Evolutionary conservation across 441 rosid genomes (phyloP), one percentile per base, ranked within the genome.

Genomic region (Gossypium lobatum): DNA sequence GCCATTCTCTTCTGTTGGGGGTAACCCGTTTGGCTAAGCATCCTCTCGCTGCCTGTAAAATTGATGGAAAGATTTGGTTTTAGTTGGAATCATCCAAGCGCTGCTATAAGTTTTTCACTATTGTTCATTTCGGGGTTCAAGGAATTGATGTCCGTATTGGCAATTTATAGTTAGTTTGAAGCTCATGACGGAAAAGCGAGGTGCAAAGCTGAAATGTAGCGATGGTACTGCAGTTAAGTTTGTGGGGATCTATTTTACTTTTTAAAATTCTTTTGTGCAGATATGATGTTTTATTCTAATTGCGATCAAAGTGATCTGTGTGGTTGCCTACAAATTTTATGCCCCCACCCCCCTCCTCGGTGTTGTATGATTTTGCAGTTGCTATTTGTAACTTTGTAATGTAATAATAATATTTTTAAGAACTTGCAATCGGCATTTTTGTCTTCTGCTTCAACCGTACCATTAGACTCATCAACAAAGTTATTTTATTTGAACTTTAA

Each of bases 1-100:
- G 34, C 83, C 87, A 34, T 86, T 75, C 70, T 65, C 90, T 20
- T 84, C 90, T 17, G 79, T 72, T 16, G 86, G 96, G 66, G 91
- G 93, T 23, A 91, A 87, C 83, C 94, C 94, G 14, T 89, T 88
- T 72, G 93, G 93, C 62, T 91, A 81, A 58, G 84, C 85, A 83
- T 73, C 86, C 64, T 61, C 86, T 80, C 73, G 83, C 85, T 70
- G 65, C 79, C 74, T 58, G 58, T 59, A 53, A 68, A 68, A 73
- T 77, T 58, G 65, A 79, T 57, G 75, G 73, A 76, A 81, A 76
- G 74, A 82, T 79, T 73, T 84, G 86, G 78, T 77, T 73, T 71
- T 72, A 73, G 58, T 54, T 31, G 9, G 20, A 60, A 58, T 54
- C 73, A 78, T 76, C 80, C 67, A 71, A 72, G 75, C 76, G 64